Evolutionary conservation across 495 filamentous ascomycete genomes (phyloP).

Genomic region (Terfezia boudieri): DNA sequence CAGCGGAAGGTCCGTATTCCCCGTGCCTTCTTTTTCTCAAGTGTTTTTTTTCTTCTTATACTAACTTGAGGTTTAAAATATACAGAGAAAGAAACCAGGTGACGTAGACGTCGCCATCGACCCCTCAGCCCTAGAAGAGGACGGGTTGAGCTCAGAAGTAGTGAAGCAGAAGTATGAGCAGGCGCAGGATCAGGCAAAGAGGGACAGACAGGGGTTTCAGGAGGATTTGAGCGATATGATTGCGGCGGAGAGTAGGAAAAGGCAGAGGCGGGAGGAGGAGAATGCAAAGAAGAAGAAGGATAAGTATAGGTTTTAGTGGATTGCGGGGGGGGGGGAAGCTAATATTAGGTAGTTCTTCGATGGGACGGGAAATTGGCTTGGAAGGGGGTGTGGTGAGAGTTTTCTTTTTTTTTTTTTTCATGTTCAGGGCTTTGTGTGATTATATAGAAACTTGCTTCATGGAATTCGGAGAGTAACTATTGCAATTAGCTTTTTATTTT

Average conservation of each 20-base stretch:
- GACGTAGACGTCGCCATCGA: constrained; percentile 87
- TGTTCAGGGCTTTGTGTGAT: too few species aligned
- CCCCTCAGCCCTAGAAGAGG: constrained; percentile 49
- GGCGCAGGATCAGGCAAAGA: constrained; percentile 46
- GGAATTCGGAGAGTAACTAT: too few species aligned
- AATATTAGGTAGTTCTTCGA: too few species aligned
- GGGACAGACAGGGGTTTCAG: constrained; percentile 54
- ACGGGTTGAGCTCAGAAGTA: constrained; percentile 46
- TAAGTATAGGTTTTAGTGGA: constrained; percentile 18
- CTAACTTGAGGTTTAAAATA: constrained; percentile 1
- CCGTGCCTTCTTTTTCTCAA: background rate
- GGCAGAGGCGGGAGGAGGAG: constrained; percentile 69
- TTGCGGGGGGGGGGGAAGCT: too few species aligned
- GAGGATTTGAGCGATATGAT: constrained; percentile 96
- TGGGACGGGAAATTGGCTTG: too few species aligned
- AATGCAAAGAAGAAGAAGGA: constrained; percentile 20
- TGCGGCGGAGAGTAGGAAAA: constrained; percentile 73
- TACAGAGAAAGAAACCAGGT: constrained; percentile 83
- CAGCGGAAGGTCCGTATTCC: constrained; percentile 21
- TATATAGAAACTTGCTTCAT: background rate
- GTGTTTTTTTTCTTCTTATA: background rate
- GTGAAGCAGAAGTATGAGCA: constrained; percentile 56
- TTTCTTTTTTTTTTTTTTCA: too few species aligned
- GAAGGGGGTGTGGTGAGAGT: too few species aligned
- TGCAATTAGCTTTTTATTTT: background rate